phyloP scores from a whole-genome alignment of 2,329 filamentous ascomycete species.

The Microcyclospora tardicrescens region DNA sequence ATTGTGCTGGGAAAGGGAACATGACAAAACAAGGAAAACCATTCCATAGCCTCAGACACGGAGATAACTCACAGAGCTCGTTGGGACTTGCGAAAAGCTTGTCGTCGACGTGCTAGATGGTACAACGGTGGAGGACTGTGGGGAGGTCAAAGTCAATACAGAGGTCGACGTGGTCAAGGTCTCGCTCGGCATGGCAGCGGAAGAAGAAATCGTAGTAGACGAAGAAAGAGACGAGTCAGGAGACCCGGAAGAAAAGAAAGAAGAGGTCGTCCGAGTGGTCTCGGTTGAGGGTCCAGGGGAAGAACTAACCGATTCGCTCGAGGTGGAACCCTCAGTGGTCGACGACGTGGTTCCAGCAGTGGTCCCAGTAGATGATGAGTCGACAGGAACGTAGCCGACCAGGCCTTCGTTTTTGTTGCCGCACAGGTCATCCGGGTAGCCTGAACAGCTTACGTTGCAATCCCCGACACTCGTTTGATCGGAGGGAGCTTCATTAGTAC shows the following conservation, averaged over 20 bases:
- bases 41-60: no score
- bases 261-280: slow-evolving; percentile 3
- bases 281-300: slow-evolving; percentile 4
- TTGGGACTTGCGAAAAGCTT: slow-evolving; percentile 2
- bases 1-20: not conserved
- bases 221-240: slow-evolving; percentile 6
- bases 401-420: slow-evolving; percentile 42
- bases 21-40: no score
- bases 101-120: not conserved
- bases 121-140: slow-evolving; percentile 3
- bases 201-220: slow-evolving; percentile 2
- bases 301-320: slow-evolving; percentile 14
- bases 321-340: slow-evolving; percentile 7
- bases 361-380: slow-evolving; percentile 46
- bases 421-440: slow-evolving; percentile 54
- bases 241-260: not conserved
- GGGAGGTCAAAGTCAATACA: slow-evolving; percentile 6
- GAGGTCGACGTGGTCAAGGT: slow-evolving; percentile 4
- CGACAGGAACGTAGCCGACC: slow-evolving; percentile 53
- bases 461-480: slow-evolving; percentile 25
- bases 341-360: slow-evolving; percentile 20
- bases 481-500: slow-evolving; percentile 52
- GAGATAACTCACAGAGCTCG: no score
- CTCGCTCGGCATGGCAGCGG: slow-evolving; percentile 7
- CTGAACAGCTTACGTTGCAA: slow-evolving; percentile 52